phyloP scores from a whole-genome alignment of 177 flowering plant genomes.

The Telopea speciosissima region DNA sequence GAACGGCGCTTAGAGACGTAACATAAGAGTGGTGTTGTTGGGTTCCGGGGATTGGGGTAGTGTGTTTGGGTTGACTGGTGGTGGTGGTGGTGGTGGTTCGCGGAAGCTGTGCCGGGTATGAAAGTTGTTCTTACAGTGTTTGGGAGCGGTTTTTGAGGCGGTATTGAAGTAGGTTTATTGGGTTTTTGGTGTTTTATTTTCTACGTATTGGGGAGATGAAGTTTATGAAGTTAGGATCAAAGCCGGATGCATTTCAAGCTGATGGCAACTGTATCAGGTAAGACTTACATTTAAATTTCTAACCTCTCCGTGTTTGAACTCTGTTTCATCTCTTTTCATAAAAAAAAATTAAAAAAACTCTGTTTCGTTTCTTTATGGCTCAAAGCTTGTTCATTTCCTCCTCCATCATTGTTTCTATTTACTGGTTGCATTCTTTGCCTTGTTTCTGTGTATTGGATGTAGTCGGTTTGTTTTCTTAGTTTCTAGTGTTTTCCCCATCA shows the following conservation, averaged over 20 bases:
- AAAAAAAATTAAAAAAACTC: too few relatives aligned
- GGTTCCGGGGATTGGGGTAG: background rate
- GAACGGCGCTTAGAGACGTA: background rate
- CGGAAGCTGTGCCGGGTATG: background rate
- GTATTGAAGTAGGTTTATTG: slow-evolving; percentile 1
- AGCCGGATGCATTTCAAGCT: slow-evolving; percentile 68
- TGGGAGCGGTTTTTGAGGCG: background rate
- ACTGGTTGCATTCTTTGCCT: background rate
- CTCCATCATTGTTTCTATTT: too few relatives aligned
- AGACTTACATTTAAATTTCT: slow-evolving; percentile 5
- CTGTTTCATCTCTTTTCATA: background rate
- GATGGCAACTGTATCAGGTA: slow-evolving; percentile 50
- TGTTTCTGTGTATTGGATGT: background rate
- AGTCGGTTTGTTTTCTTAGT: background rate
- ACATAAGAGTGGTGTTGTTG: background rate
- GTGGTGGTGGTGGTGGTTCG: too few relatives aligned
- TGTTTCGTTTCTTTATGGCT: background rate
- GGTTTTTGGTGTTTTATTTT: background rate
- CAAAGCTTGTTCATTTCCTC: background rate
- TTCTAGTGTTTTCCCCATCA: background rate
- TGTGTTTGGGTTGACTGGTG: background rate
- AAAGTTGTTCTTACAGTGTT: background rate
- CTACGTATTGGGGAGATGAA: slow-evolving; percentile 41
- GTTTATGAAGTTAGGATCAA: slow-evolving; percentile 84
- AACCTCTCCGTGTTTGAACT: background rate